Base-by-base conservation (phyloP, 73 alveolate genomes). In the Tetrahymena elliotti region DNA sequence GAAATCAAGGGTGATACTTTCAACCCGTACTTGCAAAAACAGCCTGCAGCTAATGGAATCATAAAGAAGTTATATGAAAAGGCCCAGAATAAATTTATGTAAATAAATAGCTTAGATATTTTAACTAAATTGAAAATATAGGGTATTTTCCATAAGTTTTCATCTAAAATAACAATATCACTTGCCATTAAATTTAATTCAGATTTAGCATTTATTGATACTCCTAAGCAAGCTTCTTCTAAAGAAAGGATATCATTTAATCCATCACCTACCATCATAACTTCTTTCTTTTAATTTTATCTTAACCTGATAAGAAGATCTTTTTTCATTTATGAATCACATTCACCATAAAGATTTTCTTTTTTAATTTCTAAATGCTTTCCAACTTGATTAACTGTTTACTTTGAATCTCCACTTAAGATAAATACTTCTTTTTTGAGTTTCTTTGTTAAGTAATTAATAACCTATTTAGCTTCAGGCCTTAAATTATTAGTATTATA, bases 191-290 rank as follows among this genome's bases (percentile, higher is more conserved):
- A 33, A 84, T 84, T 84, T 38, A 84, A 84, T 84, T 84, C 93
- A n/a, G 93, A 84, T 84, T 84, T 84, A 2, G 93, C 93, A 84
- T 84, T 84, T 2, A 84, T 84, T 8, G 93, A 84, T 33, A 84
- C 93, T 27, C 93, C 93, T 37, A 84, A 35, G 37, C 93, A 84
- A 8, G 93, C 93, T 38, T 84, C 52, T 84, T 84, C 52, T 37
- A 84, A 38, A 37, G 93, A 84, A 35, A 84, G 93, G 12, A 84
- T 84, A 84, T 84, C 93, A 84, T 84, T 84, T n/a, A 84, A 16
- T 0, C 93, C 93, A 84, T 84, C 93, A 22, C 93, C 93, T 27
- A 84, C 54, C 93, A 84, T 84, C 93, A 84, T 84, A 7, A 84
- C 93, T 33, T 84, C 93, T 33, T 84, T 68, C 88, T 68, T 68